Conservation (phyloP, 225 moss, liverwort and hornwort genomes). For the Lunularia cruciata region DNA sequence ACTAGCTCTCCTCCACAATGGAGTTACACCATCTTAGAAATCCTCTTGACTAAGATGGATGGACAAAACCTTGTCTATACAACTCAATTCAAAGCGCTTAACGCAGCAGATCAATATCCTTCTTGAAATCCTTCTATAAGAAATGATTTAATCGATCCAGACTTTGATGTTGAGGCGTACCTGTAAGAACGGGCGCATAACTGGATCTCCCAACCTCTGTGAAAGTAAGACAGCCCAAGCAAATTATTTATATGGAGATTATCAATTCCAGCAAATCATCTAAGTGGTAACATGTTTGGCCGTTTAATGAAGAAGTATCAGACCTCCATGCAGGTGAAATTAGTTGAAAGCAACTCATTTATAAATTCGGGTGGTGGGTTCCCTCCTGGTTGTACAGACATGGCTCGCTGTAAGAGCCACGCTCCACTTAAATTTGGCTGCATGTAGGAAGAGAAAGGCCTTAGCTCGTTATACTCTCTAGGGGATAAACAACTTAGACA, state of each 20-base stretch:
- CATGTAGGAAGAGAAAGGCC: conserved; percentile 12
- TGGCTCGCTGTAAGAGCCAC: conserved; percentile 92
- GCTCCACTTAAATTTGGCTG: conserved; percentile 98
- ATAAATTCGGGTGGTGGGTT: conserved; percentile 76
- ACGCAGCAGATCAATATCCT: too few relatives aligned
- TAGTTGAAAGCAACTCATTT: conserved; percentile 80
- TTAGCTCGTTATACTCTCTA: too few relatives aligned
- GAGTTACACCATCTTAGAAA: too few relatives aligned
- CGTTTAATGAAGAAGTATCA: too few relatives aligned
- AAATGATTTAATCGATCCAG: too few relatives aligned
- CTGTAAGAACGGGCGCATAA: conserved; percentile 86
- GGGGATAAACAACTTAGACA: too few relatives aligned
- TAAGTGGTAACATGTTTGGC: not conserved
- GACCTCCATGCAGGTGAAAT: conserved; percentile 90
- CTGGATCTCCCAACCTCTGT: conserved; percentile 90
- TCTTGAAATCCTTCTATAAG: too few relatives aligned
- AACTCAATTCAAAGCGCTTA: too few relatives aligned
- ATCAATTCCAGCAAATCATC: not conserved
- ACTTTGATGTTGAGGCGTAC: conserved; percentile 36
- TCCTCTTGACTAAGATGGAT: too few relatives aligned
- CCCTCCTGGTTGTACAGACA: conserved; percentile 79
- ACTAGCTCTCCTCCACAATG: too few relatives aligned
- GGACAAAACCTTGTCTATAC: too few relatives aligned
- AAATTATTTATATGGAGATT: not conserved
- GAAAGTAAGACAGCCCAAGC: conserved; percentile 1